A percentile compares a stretch with the other conserved stretches of the same genome.
These are phyloP conservation scores for Nakazawaea wickerhamii DNA, from an alignment of 805 yeast species.

Conservation along the genomic window DNA sequence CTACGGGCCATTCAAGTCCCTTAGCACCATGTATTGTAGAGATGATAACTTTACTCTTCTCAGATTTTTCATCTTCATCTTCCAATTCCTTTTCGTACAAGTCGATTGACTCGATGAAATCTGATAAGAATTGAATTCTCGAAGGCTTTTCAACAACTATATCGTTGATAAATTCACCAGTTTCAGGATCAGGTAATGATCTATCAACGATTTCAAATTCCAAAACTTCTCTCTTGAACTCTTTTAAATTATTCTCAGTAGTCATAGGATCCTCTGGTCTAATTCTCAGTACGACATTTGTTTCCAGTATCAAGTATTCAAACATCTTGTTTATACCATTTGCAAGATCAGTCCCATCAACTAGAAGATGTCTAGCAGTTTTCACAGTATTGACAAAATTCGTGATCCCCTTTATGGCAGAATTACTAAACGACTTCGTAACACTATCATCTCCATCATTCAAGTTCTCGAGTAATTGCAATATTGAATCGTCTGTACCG, in stretches of 20 bases:
- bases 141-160: slow-evolving; percentile 9
- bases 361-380: neutral
- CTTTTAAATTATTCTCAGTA: slow-evolving; percentile 19
- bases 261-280: slow-evolving; percentile 6
- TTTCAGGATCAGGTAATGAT: slow-evolving; percentile 4
- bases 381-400: slow-evolving; percentile 26
- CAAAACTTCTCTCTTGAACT: slow-evolving; percentile 23
- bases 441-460: neutral
- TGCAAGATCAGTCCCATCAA: slow-evolving; percentile 16
- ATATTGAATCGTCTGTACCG: slow-evolving; percentile 1
- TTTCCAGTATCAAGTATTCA: slow-evolving; percentile 17
- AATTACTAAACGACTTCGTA: slow-evolving; percentile 14
- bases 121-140: slow-evolving; percentile 12
- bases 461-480: slow-evolving; percentile 12
- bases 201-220: slow-evolving; percentile 21
- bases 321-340: slow-evolving; percentile 16
- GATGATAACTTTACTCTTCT: slow-evolving; percentile 28
- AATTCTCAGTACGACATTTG: slow-evolving; percentile 19
- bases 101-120: slow-evolving; percentile 31
- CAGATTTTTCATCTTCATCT: slow-evolving; percentile 16
- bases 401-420: slow-evolving; percentile 21
- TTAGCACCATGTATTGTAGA: slow-evolving; percentile 91
- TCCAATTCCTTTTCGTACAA: slow-evolving; percentile 27
- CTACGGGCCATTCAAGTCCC: slow-evolving; percentile 95
- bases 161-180: slow-evolving; percentile 4